These are phyloP conservation scores for Dichomitus squalens DNA, from an alignment of 1,284 basidiomycete species.

Conservation along the genomic window DNA sequence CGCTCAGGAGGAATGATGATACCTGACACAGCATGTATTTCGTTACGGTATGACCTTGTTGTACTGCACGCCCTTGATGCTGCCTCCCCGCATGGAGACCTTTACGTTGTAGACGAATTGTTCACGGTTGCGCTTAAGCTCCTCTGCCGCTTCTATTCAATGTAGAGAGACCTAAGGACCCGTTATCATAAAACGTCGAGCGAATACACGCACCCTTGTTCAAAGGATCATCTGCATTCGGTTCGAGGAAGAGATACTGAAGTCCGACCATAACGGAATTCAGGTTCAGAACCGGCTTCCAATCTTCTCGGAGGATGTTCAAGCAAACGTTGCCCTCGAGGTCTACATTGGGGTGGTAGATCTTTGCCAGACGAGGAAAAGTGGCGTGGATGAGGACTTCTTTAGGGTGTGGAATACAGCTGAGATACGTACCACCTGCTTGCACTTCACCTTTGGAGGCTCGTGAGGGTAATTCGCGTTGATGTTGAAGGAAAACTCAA, in stretches of 20 bases:
- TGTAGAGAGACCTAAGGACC: slow-evolving; percentile 4
- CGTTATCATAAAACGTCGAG: neutral
- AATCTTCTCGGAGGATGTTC: slow-evolving; percentile 98
- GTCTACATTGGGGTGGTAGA: slow-evolving; percentile 99
- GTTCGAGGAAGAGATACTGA: slow-evolving; percentile 98
- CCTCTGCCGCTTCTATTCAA: slow-evolving; percentile 87
- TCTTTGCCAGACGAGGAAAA: slow-evolving; percentile 54
- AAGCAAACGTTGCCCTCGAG: slow-evolving; percentile 96
- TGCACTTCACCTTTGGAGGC: slow-evolving; percentile 98
- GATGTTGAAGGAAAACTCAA: slow-evolving; percentile 94
- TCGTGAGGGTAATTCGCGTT: slow-evolving; percentile 99
- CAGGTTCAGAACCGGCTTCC: slow-evolving; percentile 98
- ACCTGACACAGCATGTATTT: slow-evolving; percentile 6
- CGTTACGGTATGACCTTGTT: slow-evolving; percentile 67
- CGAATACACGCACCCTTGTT: slow-evolving; percentile 84
- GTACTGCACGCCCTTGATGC: slow-evolving; percentile 77
- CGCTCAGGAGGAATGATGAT: neutral
- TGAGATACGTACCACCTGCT: slow-evolving; percentile 75
- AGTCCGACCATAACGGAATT: slow-evolving; percentile 98
- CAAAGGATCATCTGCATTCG: slow-evolving; percentile 97
- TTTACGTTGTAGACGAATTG: slow-evolving; percentile 84
- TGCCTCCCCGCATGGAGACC: slow-evolving; percentile 78
- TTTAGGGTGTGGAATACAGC: neutral
- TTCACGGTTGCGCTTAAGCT: slow-evolving; percentile 84
- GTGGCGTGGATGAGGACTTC: neutral